Evolutionary conservation across 352 stramenopile species (phyloP), one percentile per base, ranked within the genome.

Genomic region (Phytopythium chamaehyphon): DNA sequence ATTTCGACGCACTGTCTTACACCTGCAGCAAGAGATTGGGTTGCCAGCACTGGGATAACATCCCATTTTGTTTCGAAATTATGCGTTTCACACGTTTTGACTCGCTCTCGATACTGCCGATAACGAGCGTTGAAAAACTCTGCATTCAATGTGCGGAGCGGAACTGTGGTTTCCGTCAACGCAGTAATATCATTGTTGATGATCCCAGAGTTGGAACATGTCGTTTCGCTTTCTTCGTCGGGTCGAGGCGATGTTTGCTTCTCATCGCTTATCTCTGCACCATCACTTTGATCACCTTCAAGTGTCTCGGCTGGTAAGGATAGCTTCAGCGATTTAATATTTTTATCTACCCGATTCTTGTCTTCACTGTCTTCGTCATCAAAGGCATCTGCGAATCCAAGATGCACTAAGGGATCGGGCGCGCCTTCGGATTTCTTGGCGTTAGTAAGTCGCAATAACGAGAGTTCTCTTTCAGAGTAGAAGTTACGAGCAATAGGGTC

Each of bases 391-490:
- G 46, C 46, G 2, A 35, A 52, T 2, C 46, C 46, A 6, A 35
- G 8, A 0, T 11, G 19, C 2, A 2, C 3, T 5, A 52, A 28
- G 3, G 18, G 35, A 14, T 42, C 18, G 3, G 15, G 15, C 16
- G 2, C 7, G 3, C 10, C 26, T 1, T 19, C 26, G 9, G 16
- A 39, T 14, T 10, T 18, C 24, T 18, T 21, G 24, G 24, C 31
- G 21, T 22, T 5, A 12, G 26, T 11, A 2, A 33, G 22, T 19
- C 6, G 44, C 24, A 89, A 54, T 33, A 67, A 70, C 14, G 55
- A 70, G 24, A 66, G 71, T 50, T 90, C 79, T 12, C 79, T 66
- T 18, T 51, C 59, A n/a, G 76, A 88, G 63, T 88, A 90, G 35
- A 88, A 51, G 16, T 61, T 54, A 1, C 66, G 57, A 31, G 62